A percentile compares a stretch with the other conserved stretches of the same genome.
These are phyloP conservation scores for Tritrichomonas foetus DNA, from an alignment of 208 protist genomes.

Conservation along the genomic window DNA sequence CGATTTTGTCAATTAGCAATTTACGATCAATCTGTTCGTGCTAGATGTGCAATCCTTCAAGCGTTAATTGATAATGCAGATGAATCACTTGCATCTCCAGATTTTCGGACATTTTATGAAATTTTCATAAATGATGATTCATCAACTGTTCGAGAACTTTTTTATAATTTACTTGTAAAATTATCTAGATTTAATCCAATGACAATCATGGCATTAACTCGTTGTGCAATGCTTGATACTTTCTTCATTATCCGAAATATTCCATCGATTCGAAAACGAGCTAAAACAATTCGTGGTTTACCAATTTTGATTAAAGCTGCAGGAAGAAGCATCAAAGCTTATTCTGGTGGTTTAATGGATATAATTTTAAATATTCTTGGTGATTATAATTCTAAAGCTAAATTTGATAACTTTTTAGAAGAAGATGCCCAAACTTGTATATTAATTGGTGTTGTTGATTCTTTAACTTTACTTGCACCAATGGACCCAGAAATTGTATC, in stretches of 20 bases:
- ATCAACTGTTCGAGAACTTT: not conserved
- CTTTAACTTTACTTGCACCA: not conserved
- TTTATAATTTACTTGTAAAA: not conserved
- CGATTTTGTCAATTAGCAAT: not conserved
- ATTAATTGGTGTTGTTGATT: not conserved
- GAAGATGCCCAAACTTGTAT: not conserved
- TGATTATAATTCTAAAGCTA: not conserved
- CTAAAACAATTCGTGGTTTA: not conserved
- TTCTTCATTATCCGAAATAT: not conserved
- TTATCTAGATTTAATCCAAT: not conserved
- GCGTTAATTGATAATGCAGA: not conserved
- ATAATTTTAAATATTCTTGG: not conserved
- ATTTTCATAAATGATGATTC: slow-evolving; percentile 35
- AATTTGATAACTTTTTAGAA: slow-evolving; percentile 22
- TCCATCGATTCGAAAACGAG: not conserved
- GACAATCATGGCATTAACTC: not conserved
- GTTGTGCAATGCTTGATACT: not conserved
- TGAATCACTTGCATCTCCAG: not conserved
- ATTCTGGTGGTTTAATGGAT: not conserved
- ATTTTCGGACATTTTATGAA: not conserved
- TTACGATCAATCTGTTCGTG: not conserved
- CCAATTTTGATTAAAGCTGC: not conserved
- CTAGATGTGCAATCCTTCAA: not conserved
- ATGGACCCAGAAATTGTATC: not conserved
- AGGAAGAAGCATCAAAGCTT: not conserved